phyloP scores from a whole-genome alignment of 2,329 filamentous ascomycete species.

The Neophaeococcomyces aloes region DNA sequence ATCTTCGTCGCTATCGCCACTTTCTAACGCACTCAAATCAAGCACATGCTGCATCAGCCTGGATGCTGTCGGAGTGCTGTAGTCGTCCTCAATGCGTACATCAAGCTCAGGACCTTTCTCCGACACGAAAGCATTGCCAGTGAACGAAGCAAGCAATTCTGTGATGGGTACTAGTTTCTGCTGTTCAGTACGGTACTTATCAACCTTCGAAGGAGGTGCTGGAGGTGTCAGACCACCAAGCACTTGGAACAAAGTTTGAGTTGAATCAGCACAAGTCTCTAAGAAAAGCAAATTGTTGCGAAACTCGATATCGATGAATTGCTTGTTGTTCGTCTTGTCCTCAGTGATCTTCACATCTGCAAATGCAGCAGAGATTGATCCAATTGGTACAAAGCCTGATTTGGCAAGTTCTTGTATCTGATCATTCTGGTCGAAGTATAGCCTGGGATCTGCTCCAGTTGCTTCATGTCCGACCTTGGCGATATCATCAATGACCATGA shows the following conservation, averaged over 20 bases:
- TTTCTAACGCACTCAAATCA: conserved; percentile 26
- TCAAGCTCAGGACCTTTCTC: conserved; percentile 24
- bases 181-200: conserved; percentile 70
- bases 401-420: conserved; percentile 44
- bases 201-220: conserved; percentile 66
- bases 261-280: conserved; percentile 94
- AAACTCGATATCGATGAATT: conserved; percentile 67
- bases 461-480: conserved; percentile 32
- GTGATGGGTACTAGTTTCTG: conserved; percentile 61
- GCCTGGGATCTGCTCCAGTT: conserved; percentile 24
- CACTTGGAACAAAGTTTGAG: conserved; percentile 74
- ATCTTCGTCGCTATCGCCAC: conserved; percentile 32
- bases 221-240: conserved; percentile 74
- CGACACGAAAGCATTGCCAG: conserved; percentile 64
- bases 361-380: conserved; percentile 74
- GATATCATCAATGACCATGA: conserved; percentile 73
- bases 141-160: conserved; percentile 82
- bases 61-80: conserved; percentile 4
- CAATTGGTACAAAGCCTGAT: conserved; percentile 74
- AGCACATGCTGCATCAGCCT: conserved; percentile 22
- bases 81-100: conserved; percentile 13
- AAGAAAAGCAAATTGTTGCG: conserved; percentile 78
- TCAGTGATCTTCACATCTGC: conserved; percentile 52
- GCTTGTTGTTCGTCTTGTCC: conserved; percentile 47
- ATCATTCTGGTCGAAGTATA: conserved; percentile 27